Evolutionary conservation across 192 early-diverging fungal species (phyloP).

Genomic region (Dissophora globulifera): DNA sequence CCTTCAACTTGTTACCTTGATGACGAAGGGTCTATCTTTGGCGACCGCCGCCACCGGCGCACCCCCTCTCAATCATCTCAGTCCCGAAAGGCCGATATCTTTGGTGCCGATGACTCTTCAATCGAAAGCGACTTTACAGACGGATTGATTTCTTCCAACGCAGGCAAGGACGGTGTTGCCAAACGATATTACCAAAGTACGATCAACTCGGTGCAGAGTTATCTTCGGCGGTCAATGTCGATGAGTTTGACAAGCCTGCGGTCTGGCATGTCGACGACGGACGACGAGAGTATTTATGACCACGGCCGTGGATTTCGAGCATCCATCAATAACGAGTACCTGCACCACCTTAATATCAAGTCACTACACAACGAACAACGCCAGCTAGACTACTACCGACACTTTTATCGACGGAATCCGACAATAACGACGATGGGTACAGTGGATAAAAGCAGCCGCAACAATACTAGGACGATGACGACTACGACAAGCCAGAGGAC

Average conservation of each 20-base stretch:
- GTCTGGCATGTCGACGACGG: not conserved
- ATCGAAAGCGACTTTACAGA: too few relatives aligned
- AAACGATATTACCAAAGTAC: slow-evolving; percentile 18
- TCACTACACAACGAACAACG: slow-evolving; percentile 14
- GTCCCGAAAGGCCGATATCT: slow-evolving; percentile 44
- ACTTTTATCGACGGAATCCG: slow-evolving; percentile 32
- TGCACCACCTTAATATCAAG: slow-evolving; percentile 43
- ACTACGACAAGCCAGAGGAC: slow-evolving; percentile 10
- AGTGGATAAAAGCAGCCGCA: not conserved
- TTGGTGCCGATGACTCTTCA: slow-evolving; percentile 9
- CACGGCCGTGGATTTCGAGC: slow-evolving; percentile 12
- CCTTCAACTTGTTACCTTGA: slow-evolving; percentile 1
- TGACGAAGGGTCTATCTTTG: slow-evolving; percentile 20
- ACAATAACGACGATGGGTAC: slow-evolving; percentile 26
- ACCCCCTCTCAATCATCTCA: slow-evolving; percentile 21
- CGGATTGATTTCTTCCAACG: too few relatives aligned
- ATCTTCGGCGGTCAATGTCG: slow-evolving; percentile 35
- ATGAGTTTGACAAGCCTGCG: slow-evolving; percentile 29
- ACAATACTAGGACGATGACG: not conserved
- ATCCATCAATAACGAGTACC: slow-evolving; percentile 21
- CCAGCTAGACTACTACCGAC: slow-evolving; percentile 32
- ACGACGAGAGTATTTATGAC: slow-evolving; percentile 4
- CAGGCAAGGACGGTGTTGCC: not conserved
- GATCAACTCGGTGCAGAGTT: slow-evolving; percentile 36
- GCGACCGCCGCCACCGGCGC: slow-evolving; percentile 3